A percentile compares a stretch with the other conserved stretches of the same genome.
Evolutionary conservation across 2,329 filamentous ascomycete genomes (phyloP).

Genomic region (Colletotrichum euphorbiae): DNA sequence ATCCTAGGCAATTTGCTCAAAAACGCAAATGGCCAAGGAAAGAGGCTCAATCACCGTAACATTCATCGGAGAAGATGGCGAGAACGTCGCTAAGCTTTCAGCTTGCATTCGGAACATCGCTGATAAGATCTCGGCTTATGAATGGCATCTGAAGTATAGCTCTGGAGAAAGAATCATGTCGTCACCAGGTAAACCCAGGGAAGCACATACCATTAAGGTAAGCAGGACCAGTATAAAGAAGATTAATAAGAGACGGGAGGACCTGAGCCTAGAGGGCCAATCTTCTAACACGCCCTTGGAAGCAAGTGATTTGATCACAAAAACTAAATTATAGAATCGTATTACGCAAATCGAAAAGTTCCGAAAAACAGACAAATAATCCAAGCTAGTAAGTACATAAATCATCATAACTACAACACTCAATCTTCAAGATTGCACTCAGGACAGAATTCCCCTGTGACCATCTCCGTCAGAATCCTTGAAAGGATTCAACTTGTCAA

Average conservation of each 20-base stretch:
- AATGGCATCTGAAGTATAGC: not conserved
- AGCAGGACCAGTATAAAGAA: not conserved
- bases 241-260: not conserved
- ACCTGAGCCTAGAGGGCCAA: not conserved
- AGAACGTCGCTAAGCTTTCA: not conserved
- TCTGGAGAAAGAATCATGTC: not conserved
- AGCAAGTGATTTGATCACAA: not conserved
- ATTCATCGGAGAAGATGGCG: not conserved
- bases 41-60: not conserved
- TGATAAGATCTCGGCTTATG: not conserved
- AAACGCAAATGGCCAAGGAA: not conserved
- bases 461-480: constrained; percentile 44
- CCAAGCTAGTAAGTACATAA: too few species aligned
- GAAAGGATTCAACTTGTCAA: constrained; percentile 43
- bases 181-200: fast-evolving
- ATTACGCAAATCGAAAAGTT: not conserved
- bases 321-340: fast-evolving
- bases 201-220: not conserved
- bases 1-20: constrained; percentile 13
- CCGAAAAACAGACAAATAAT: not conserved
- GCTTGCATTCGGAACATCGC: not conserved
- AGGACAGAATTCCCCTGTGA: constrained; percentile 43
- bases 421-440: not conserved
- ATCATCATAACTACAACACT: not conserved
- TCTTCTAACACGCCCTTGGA: not conserved